These are phyloP conservation scores for Neurospora sp. DNA, from an alignment of 2,329 filamentous ascomycete species.

Conservation along the genomic window DNA sequence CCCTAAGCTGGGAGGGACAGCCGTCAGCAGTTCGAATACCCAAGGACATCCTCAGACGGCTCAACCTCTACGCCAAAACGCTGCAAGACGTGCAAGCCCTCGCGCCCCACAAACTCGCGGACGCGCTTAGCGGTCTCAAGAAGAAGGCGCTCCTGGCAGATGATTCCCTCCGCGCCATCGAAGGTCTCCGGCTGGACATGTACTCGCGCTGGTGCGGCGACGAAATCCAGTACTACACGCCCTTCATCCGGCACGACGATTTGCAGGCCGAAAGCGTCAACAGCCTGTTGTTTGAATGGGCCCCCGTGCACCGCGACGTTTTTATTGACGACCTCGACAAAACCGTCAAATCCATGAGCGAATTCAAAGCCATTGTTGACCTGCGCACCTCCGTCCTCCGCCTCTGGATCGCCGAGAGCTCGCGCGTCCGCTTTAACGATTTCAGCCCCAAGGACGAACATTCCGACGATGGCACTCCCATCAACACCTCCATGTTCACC, in stretches of 20 bases:
- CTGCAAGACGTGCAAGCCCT: slow-evolving; percentile 67
- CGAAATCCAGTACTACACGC: slow-evolving; percentile 75
- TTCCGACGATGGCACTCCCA: background rate
- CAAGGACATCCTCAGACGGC: slow-evolving; percentile 48
- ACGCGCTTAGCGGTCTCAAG: slow-evolving; percentile 60
- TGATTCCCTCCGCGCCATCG: slow-evolving; percentile 50
- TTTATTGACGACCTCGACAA: slow-evolving; percentile 52
- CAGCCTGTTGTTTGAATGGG: slow-evolving; percentile 55
- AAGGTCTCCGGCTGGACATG: slow-evolving; percentile 67
- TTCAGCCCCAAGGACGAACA: slow-evolving; percentile 42
- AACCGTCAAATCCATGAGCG: slow-evolving; percentile 47
- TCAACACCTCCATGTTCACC: slow-evolving; percentile 50
- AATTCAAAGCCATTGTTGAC: slow-evolving; percentile 59
- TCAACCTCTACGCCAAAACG: slow-evolving; percentile 67
- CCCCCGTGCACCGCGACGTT: slow-evolving; percentile 46
- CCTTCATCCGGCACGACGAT: slow-evolving; percentile 78
- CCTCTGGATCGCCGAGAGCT: slow-evolving; percentile 63
- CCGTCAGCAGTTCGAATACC: slow-evolving; percentile 21
- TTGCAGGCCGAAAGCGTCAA: slow-evolving; percentile 49
- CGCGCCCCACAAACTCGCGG: slow-evolving; percentile 61
- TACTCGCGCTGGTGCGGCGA: slow-evolving; percentile 72
- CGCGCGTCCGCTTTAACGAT: slow-evolving; percentile 42
- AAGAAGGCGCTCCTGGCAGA: slow-evolving; percentile 63
- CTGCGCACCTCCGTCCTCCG: slow-evolving; percentile 61
- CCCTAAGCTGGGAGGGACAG: slow-evolving; percentile 41